Base-by-base conservation (phyloP, 306 rosid genomes). In the Pueraria montana region DNA sequence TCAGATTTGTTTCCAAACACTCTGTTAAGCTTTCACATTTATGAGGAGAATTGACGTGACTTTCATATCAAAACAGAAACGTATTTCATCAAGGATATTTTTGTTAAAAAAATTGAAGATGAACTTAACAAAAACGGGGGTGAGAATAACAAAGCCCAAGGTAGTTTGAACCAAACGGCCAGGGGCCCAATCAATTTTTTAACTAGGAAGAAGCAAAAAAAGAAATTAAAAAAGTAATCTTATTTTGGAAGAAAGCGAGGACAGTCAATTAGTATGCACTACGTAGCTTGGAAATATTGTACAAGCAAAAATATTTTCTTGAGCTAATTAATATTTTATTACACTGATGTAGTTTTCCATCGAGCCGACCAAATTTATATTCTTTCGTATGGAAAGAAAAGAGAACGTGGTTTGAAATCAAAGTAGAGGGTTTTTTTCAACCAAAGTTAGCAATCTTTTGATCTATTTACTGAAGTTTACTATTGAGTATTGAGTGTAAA, bases 341-440 rank as follows among this genome's bases (percentile, higher is more conserved):
- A 50, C 50, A 69, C 32, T 14, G 0, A 76, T 56, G 27, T 21
- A 75, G 18, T 52, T 48, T 14, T 66, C 32, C 24, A 5, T 27
- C n/a, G 40, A n/a, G 26, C 49, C 20, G 78, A 52, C 38, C 79
- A 34, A 24, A n/a, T 76, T 34, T 4, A 46, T 83, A 55, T 70
- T 30, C 12, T 78, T 71, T 71, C 10, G 0, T 11, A 26, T 63
- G 45, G 40, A 36, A 72, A 58, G 43, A 26, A 1, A 74, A 75
- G 50, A 24, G 24, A 87, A 82, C 87, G 88, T 87, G 83, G 16
- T 82, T 85, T 72, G 40, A 42, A 49, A 72, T 65, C 69, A 80
- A 85, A 80, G 85, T 74, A 63, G 72, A 55, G 2, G 26, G 72
- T 17, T n/a, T 58, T 64, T 63, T 56, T 49, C 65, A 83, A 34